Evolutionary conservation across 2,329 filamentous ascomycete genomes (phyloP).

Genomic region (Parascedosporium putredinis): DNA sequence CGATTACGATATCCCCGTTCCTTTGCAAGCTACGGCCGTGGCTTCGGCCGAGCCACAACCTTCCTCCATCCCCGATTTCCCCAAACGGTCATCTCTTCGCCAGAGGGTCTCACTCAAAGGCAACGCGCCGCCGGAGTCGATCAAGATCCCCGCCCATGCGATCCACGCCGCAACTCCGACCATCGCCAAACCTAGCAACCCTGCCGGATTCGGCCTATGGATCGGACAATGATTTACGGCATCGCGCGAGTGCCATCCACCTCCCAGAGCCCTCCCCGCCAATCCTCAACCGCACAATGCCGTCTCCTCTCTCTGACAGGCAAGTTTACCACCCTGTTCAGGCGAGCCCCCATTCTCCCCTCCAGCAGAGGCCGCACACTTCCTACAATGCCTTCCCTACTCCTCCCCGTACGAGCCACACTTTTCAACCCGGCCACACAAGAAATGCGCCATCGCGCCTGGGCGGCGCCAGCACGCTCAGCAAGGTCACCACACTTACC

Average conservation of each 20-base stretch:
- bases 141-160: slow-evolving; percentile 36
- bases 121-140: slow-evolving; percentile 39
- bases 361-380: slow-evolving; percentile 51
- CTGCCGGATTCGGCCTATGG: slow-evolving; percentile 37
- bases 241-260: slow-evolving; percentile 24
- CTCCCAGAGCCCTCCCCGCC: slow-evolving; percentile 20
- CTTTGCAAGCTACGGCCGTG: neutral
- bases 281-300: slow-evolving; percentile 15
- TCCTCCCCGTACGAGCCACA: slow-evolving; percentile 14
- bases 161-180: slow-evolving; percentile 21
- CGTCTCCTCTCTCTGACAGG: slow-evolving; percentile 25
- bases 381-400: slow-evolving; percentile 20
- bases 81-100: slow-evolving; percentile 36
- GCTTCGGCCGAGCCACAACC: slow-evolving; percentile 12
- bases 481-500: slow-evolving; percentile 39
- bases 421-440: slow-evolving; percentile 27
- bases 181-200: slow-evolving; percentile 15
- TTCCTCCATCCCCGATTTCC: slow-evolving; percentile 16
- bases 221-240: slow-evolving; percentile 33
- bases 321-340: slow-evolving; percentile 53
- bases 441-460: slow-evolving; percentile 42
- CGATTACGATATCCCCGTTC: neutral
- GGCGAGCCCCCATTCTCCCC: slow-evolving; percentile 52
- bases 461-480: slow-evolving; percentile 46
- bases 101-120: slow-evolving; percentile 45